These are phyloP conservation scores for Reticulascus tulasneorum DNA, from an alignment of 2,329 filamentous ascomycete species.

Conservation along the genomic window DNA sequence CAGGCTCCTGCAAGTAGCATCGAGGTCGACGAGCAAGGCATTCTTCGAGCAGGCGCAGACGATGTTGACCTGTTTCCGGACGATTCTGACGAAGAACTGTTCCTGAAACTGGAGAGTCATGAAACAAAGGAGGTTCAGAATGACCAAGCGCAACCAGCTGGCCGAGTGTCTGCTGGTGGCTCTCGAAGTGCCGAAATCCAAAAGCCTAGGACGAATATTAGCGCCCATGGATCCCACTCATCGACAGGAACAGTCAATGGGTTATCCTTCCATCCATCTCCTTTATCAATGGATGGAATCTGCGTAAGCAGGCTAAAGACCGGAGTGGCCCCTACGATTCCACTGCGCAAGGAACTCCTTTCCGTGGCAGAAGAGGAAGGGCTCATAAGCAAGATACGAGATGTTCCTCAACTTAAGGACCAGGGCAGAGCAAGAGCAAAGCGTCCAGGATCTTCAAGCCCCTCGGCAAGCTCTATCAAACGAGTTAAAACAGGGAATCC, in stretches of 20 bases:
- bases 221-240: background rate
- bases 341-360: conserved; percentile 33
- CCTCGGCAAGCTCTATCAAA: conserved; percentile 1
- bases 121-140: background rate
- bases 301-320: conserved; percentile 38
- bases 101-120: conserved; percentile 22
- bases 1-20: conserved; percentile 39
- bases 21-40: conserved; percentile 62
- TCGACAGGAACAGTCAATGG: conserved; percentile 11
- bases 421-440: background rate
- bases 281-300: conserved; percentile 28
- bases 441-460: conserved; percentile 2
- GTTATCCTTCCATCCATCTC: conserved; percentile 10
- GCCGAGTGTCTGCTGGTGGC: too few relatives aligned
- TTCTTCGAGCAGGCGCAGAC: conserved; percentile 41
- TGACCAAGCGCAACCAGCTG: background rate
- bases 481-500: background rate
- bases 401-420: background rate
- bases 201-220: background rate
- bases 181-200: background rate
- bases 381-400: conserved; percentile 25
- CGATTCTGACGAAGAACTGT: conserved; percentile 51
- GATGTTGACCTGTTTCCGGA: conserved; percentile 45
- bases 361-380: conserved; percentile 36
- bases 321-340: conserved; percentile 30